These are phyloP conservation scores for Eucalyptus cloeziana DNA, from an alignment of 345 rosid species.

Conservation along the genomic window DNA sequence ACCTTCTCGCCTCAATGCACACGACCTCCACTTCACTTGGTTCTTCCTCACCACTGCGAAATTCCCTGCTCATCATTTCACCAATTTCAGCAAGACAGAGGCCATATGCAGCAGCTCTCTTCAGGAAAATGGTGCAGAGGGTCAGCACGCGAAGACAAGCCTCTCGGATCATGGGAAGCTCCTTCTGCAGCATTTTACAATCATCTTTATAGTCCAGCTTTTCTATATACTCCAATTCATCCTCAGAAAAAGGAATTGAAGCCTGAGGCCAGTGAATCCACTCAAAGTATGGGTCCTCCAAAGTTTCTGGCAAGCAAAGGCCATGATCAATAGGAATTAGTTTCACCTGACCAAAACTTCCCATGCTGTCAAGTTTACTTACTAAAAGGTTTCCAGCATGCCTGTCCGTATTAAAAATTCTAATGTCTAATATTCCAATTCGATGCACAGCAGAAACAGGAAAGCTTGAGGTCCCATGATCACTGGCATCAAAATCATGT, in stretches of 20 bases:
- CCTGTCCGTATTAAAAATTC: conserved; percentile 92
- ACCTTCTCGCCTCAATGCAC: conserved; percentile 79
- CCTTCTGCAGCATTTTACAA: conserved; percentile 65
- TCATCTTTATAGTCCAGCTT: conserved; percentile 56
- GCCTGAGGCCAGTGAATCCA: conserved; percentile 99
- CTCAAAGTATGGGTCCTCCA: conserved; percentile 99
- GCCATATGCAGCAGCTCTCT: conserved; percentile 76
- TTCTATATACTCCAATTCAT: conserved; percentile 75
- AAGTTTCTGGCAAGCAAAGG: conserved; percentile 86
- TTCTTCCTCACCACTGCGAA: conserved; percentile 76
- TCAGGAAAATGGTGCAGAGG: conserved; percentile 79
- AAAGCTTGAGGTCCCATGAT: conserved; percentile 94
- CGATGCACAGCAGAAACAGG: conserved; percentile 88
- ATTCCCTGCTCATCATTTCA: conserved; percentile 98
- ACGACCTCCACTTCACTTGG: conserved; percentile 95
- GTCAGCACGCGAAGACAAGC: conserved; percentile 77
- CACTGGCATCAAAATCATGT: conserved; percentile 96
- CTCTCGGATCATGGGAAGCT: conserved; percentile 94
- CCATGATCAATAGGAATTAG: conserved; percentile 97
- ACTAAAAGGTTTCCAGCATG: conserved; percentile 96
- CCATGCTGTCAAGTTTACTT: conserved; percentile 60
- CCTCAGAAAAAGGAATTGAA: conserved; percentile 94
- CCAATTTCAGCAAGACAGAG: conserved; percentile 93
- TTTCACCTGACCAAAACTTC: conserved; percentile 74
- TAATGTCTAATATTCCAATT: conserved; percentile 81